Conservation (phyloP, 805 yeast genomes). For the Zygotorulaspora danielsina region DNA sequence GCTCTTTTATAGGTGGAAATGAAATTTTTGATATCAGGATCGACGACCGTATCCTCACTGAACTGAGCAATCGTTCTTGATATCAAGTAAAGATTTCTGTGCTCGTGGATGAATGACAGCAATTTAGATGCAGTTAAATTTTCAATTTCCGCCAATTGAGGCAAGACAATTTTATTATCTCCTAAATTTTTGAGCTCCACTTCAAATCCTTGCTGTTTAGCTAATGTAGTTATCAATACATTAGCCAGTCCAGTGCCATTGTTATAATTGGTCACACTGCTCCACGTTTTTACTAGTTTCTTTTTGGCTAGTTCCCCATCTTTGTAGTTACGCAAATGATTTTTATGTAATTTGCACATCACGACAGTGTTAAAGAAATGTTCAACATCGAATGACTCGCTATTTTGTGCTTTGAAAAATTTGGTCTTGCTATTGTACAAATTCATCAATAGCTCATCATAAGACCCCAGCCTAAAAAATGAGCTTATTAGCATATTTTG, state of each 20-base stretch:
- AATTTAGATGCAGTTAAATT: constrained; percentile 11
- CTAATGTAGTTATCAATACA: constrained; percentile 17
- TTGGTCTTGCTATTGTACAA: constrained; percentile 17
- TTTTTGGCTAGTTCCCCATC: constrained; percentile 18
- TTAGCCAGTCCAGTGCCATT: constrained; percentile 27
- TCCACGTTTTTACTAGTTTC: constrained; percentile 26
- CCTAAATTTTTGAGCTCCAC: constrained; percentile 11
- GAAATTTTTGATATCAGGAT: constrained; percentile 14
- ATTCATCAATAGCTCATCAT: constrained; percentile 19
- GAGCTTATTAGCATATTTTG: constrained; percentile 27
- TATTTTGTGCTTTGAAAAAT: constrained; percentile 23
- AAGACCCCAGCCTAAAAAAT: constrained; percentile 25
- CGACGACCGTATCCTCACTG: constrained; percentile 6
- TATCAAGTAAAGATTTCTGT: constrained; percentile 24
- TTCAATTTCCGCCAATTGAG: constrained; percentile 8
- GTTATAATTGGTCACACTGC: constrained; percentile 13
- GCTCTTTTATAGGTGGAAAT: constrained; percentile 13
- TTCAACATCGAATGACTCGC: constrained; percentile 25
- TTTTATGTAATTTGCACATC: constrained; percentile 32
- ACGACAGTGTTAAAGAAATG: constrained; percentile 29
- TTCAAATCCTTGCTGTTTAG: constrained; percentile 19
- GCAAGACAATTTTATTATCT: constrained; percentile 10
- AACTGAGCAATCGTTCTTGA: constrained; percentile 21
- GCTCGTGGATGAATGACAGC: constrained; percentile 12
- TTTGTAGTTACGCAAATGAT: constrained; percentile 13